Evolutionary conservation across 2,329 filamentous ascomycete species (phyloP).

Genomic region (Emmonsia crescens): DNA sequence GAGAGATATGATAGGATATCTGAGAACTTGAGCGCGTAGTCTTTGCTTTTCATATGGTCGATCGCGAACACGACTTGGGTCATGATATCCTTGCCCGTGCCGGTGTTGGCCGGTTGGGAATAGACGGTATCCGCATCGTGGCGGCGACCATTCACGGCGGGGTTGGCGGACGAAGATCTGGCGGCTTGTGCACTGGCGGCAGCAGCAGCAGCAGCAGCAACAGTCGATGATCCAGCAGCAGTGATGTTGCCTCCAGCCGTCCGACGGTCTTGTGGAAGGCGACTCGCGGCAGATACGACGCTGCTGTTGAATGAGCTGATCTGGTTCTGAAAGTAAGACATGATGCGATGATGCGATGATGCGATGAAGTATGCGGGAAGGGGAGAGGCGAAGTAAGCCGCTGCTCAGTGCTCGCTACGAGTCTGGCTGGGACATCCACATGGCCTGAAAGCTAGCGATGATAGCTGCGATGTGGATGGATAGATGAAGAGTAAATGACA

Average conservation of each 20-base stretch:
- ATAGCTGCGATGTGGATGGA: background rate
- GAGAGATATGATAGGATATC: constrained; percentile 75
- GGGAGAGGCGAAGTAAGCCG: background rate
- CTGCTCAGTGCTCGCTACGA: background rate
- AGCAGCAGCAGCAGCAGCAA: constrained; percentile 2
- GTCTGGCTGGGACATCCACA: background rate
- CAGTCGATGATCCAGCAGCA: constrained; percentile 45
- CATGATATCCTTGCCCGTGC: constrained; percentile 68
- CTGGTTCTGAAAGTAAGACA: constrained; percentile 58
- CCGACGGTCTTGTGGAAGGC: constrained; percentile 45
- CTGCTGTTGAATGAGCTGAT: constrained; percentile 52
- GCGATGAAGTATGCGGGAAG: background rate
- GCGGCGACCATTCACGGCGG: constrained; percentile 47
- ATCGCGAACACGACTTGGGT: constrained; percentile 83
- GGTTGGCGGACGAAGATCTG: constrained; percentile 16
- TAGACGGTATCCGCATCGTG: constrained; percentile 48
- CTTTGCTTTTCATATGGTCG: constrained; percentile 65
- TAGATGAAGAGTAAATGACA: background rate
- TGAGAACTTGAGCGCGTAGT: constrained; percentile 56
- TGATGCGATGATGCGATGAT: constrained; percentile 24
- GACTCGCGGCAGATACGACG: constrained; percentile 53
- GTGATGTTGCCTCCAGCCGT: constrained; percentile 48
- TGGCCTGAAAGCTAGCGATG: background rate
- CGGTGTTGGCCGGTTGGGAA: constrained; percentile 66
- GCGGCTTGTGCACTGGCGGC: background rate